Percentiles rank a stretch among this genome's conserved stretches.
These are phyloP conservation scores for Silene uniflora DNA, from an alignment of 148 eudicot genomes.

Conservation along the genomic window DNA sequence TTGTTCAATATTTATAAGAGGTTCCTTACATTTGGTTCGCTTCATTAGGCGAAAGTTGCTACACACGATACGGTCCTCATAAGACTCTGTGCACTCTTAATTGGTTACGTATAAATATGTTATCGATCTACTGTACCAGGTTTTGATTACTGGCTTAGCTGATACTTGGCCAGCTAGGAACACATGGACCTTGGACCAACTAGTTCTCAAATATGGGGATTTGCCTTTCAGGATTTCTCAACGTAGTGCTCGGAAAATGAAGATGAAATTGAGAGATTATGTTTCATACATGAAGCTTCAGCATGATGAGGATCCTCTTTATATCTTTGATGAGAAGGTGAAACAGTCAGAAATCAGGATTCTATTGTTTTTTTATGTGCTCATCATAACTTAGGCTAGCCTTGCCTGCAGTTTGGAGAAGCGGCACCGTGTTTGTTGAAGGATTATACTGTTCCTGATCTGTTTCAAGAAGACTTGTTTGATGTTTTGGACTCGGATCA, in stretches of 20 bases:
- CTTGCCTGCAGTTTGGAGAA: constrained; percentile 75
- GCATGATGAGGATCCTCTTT: constrained; percentile 96
- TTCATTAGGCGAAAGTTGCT: not conserved
- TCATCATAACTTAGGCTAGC: constrained; percentile 11
- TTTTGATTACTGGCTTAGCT: constrained; percentile 69
- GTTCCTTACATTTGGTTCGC: constrained; percentile 3
- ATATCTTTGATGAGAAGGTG: constrained; percentile 93
- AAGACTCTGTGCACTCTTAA: not conserved
- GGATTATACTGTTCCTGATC: constrained; percentile 85
- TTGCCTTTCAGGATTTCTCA: constrained; percentile 75
- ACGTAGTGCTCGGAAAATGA: constrained; percentile 58
- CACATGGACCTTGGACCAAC: constrained; percentile 69
- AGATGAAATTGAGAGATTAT: constrained; percentile 63
- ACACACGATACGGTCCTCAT: not conserved
- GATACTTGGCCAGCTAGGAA: constrained; percentile 78
- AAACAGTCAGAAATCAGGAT: not conserved
- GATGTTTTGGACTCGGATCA: constrained; percentile 69
- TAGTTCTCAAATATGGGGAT: constrained; percentile 65
- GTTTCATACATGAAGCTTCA: constrained; percentile 74
- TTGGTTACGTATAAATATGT: not conserved
- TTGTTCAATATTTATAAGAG: not conserved
- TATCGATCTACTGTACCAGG: constrained; percentile 42
- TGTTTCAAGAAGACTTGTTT: constrained; percentile 84
- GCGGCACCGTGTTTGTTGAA: constrained; percentile 69
- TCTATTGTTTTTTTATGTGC: not conserved